Evolutionary conservation across 2,329 filamentous ascomycete species (phyloP).

Genomic region (Zopfia rhizophila): DNA sequence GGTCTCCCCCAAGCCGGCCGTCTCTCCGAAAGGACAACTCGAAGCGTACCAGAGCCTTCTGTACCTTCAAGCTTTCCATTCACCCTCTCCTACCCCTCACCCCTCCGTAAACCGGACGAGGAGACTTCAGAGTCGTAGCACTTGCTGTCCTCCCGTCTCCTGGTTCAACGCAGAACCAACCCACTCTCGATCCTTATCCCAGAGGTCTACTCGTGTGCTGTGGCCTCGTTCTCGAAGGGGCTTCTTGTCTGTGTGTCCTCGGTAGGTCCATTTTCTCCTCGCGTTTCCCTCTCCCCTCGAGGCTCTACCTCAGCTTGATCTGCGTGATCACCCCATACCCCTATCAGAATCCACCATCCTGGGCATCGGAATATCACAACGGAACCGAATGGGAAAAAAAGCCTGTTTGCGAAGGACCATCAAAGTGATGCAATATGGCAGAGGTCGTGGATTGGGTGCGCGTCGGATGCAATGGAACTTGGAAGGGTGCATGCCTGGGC

Average conservation of each 20-base stretch:
- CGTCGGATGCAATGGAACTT: too few species aligned
- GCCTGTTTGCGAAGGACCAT: too few species aligned
- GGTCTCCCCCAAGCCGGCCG: slow-evolving; percentile 45
- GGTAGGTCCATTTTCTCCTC: slow-evolving; percentile 37
- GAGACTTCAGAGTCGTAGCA: slow-evolving; percentile 37
- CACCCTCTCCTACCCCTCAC: slow-evolving; percentile 30
- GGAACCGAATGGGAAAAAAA: too few species aligned
- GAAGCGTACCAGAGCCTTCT: slow-evolving; percentile 43
- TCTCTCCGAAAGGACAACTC: slow-evolving; percentile 46
- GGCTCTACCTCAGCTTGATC: not conserved
- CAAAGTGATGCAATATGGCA: too few species aligned
- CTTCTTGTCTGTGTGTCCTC: slow-evolving; percentile 31
- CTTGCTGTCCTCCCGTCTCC: slow-evolving; percentile 43
- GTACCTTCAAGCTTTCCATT: slow-evolving; percentile 38
- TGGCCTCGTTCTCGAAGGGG: slow-evolving; percentile 38
- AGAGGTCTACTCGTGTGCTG: too few species aligned
- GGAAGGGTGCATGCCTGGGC: too few species aligned
- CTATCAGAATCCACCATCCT: too few species aligned
- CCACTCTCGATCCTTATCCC: slow-evolving; percentile 37
- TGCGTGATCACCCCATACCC: slow-evolving; percentile 2
- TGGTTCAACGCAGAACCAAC: slow-evolving; percentile 52
- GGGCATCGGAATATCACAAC: too few species aligned
- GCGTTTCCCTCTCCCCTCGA: slow-evolving; percentile 7
- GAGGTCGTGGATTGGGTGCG: too few species aligned
- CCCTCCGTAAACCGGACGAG: slow-evolving; percentile 37